Base-by-base conservation (phyloP, 2,329 filamentous ascomycete species). In the Colletotrichum cuscutae region DNA sequence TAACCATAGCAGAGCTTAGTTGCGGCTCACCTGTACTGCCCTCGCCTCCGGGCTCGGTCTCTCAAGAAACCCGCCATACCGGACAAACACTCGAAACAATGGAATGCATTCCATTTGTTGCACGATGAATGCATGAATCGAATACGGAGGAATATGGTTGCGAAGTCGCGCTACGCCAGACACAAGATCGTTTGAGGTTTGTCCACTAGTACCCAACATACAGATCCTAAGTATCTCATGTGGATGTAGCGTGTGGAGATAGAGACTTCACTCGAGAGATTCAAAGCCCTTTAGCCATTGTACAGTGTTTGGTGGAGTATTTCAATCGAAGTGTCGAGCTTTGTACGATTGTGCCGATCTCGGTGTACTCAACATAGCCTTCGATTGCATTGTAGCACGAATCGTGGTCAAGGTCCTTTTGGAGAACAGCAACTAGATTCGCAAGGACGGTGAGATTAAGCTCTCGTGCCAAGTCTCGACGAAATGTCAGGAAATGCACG, bases 91-190 rank as follows among this genome's bases (percentile, higher is more conserved):
- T n/a, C 32, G 1, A 65, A 65, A 30, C 32, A 65, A 30, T 65
- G 22, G 62, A 65, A 57, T 24, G n/a, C 62, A 19, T 65, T 65
- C 15, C 4, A 13, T 5, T 22, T 57, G 7, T 46, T 12, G 15
- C 12, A 42, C 12, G 12, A 49, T 19, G 8, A 65, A 4, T 46
- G 4, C 5, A 58, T 65, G 19, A 35, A 66, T 49, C 24, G 53
- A 11, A 65, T 65, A 13, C n/a, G n/a, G n/a, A 65, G 52, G 28
- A 65, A 65, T 13, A 65, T 65, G 12, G 24, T 46, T 5, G 4
- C n/a, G 4, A 65, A 65, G 26, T 65, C 32, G 5, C 11, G 7
- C 46, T 65, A 57, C 22, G 53, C 53, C 2, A 22, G 53, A 1
- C 22, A 57, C 8, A 65, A 57, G 12, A 57, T 42, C 22, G 6